A percentile compares a stretch with the other conserved stretches of the same genome.
These are phyloP conservation scores for Verticillium zaregamsianum DNA, from an alignment of 2,329 filamentous ascomycete species.

Conservation along the genomic window DNA sequence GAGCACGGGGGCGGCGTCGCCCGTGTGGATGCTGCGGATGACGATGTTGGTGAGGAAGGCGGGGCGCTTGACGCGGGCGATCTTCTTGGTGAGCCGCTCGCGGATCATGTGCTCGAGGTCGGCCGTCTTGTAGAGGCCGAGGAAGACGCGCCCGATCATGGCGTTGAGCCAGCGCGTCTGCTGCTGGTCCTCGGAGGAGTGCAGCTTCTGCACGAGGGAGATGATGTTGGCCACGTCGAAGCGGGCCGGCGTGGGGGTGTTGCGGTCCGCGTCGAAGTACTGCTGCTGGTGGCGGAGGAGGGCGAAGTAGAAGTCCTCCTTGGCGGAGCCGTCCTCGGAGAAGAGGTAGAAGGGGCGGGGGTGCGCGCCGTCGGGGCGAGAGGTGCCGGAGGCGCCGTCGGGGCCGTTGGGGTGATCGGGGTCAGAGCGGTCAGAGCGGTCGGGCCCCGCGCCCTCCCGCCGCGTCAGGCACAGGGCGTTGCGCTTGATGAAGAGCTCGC, in stretches of 20 bases:
- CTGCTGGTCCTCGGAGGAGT: constrained; percentile 85
- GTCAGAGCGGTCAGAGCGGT: constrained; percentile 21
- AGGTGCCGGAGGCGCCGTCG: constrained; percentile 37
- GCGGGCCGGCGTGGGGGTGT: constrained; percentile 64
- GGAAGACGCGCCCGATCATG: constrained; percentile 79
- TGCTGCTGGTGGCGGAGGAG: constrained; percentile 80
- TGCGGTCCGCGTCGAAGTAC: constrained; percentile 49
- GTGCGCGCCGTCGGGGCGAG: constrained; percentile 43
- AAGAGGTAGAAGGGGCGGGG: constrained; percentile 91
- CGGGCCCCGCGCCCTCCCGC: constrained; percentile 50
- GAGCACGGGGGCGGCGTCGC: constrained; percentile 81
- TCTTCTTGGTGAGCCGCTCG: constrained; percentile 92
- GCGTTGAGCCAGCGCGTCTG: constrained; percentile 95
- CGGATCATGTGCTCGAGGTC: constrained; percentile 76
- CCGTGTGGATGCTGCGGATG: constrained; percentile 80
- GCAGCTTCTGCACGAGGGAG: constrained; percentile 80
- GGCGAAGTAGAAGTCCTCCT: constrained; percentile 97
- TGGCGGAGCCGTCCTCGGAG: constrained; percentile 90
- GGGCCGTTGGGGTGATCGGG: no score
- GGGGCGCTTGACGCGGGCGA: constrained; percentile 87
- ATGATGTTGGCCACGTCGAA: constrained; percentile 88
- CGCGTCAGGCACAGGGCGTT: constrained; percentile 82
- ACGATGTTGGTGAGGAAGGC: constrained; percentile 81
- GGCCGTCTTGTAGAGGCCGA: constrained; percentile 80
- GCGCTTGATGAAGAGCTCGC: constrained; percentile 92